These are phyloP conservation scores for Penicillium arizonense DNA, from an alignment of 495 filamentous ascomycete genomes.

Conservation along the genomic window DNA sequence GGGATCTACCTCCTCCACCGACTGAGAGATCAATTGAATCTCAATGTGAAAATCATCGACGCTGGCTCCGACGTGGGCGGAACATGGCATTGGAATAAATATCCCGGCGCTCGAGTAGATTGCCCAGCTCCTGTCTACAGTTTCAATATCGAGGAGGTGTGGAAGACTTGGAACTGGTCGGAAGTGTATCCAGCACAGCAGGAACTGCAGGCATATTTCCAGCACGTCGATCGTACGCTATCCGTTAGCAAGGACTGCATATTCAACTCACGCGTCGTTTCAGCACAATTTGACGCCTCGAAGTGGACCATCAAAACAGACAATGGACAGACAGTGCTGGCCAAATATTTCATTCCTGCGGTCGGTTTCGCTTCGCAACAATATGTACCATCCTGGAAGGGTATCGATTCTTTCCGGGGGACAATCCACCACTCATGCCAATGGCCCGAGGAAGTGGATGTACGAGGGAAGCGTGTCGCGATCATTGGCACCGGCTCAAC, in stretches of 20 bases:
- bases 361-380: constrained; percentile 32
- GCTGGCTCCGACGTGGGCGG: constrained; percentile 46
- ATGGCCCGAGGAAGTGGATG: constrained; percentile 54
- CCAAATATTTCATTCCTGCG: constrained; percentile 49
- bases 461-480: constrained; percentile 48
- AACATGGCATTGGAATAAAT: constrained; percentile 51
- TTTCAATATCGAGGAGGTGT: constrained; percentile 50
- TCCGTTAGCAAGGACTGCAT: constrained; percentile 49
- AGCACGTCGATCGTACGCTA: constrained; percentile 49
- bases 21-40: constrained; percentile 26
- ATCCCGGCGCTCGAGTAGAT: constrained; percentile 51
- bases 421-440: constrained; percentile 54
- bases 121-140: constrained; percentile 50
- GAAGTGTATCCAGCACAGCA: constrained; percentile 48
- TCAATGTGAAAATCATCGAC: constrained; percentile 41
- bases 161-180: constrained; percentile 53
- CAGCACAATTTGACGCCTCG: constrained; percentile 38
- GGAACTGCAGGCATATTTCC: constrained; percentile 55
- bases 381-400: constrained; percentile 48
- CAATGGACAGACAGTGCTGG: constrained; percentile 42
- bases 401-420: constrained; percentile 54
- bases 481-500: constrained; percentile 62
- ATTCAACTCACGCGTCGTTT: constrained; percentile 48
- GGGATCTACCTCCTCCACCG: constrained; percentile 31
- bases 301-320: constrained; percentile 47